A percentile compares a stretch with the other conserved stretches of the same genome.
Evolutionary conservation across 192 early-diverging fungal species (phyloP).

Genomic region (Backusella tuberculispora): DNA sequence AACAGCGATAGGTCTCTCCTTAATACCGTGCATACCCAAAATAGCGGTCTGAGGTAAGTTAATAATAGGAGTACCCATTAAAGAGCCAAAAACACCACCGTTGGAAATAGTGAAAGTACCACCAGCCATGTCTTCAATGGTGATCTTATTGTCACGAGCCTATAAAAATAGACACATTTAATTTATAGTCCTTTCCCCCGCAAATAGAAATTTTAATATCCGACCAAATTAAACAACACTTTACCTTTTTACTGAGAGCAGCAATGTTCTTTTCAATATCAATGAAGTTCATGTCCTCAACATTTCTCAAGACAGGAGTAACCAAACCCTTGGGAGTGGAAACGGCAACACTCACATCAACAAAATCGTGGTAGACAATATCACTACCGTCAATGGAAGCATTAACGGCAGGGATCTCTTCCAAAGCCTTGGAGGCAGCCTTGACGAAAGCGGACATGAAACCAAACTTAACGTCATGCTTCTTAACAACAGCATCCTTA

Average conservation of each 20-base stretch:
- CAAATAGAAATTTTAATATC: background rate
- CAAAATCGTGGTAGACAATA: slow-evolving; percentile 92
- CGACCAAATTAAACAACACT: background rate
- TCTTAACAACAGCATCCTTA: slow-evolving; percentile 94
- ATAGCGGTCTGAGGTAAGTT: slow-evolving; percentile 98
- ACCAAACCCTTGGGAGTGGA: slow-evolving; percentile 99
- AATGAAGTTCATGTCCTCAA: slow-evolving; percentile 83
- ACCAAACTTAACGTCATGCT: slow-evolving; percentile 95
- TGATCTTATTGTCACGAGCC: slow-evolving; percentile 94
- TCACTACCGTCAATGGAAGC: slow-evolving; percentile 93
- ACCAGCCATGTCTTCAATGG: slow-evolving; percentile 97
- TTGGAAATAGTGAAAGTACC: slow-evolving; percentile 99
- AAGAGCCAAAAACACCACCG: slow-evolving; percentile 97
- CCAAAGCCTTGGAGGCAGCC: slow-evolving; percentile 83
- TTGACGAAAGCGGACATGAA: slow-evolving; percentile 99
- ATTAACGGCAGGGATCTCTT: slow-evolving; percentile 93
- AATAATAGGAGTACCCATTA: slow-evolving; percentile 98
- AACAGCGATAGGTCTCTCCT: slow-evolving; percentile 94
- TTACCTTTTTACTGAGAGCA: slow-evolving; percentile 81
- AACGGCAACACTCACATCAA: slow-evolving; percentile 95
- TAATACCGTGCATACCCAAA: slow-evolving; percentile 98
- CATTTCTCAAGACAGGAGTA: slow-evolving; percentile 94
- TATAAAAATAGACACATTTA: slow-evolving; percentile 35
- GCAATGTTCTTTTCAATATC: slow-evolving; percentile 93
- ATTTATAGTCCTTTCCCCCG: background rate